Percentiles rank a stretch among this genome's conserved stretches.
These are phyloP conservation scores for Moricandia arvensis DNA, from an alignment of 345 rosid genomes.

Conservation along the genomic window DNA sequence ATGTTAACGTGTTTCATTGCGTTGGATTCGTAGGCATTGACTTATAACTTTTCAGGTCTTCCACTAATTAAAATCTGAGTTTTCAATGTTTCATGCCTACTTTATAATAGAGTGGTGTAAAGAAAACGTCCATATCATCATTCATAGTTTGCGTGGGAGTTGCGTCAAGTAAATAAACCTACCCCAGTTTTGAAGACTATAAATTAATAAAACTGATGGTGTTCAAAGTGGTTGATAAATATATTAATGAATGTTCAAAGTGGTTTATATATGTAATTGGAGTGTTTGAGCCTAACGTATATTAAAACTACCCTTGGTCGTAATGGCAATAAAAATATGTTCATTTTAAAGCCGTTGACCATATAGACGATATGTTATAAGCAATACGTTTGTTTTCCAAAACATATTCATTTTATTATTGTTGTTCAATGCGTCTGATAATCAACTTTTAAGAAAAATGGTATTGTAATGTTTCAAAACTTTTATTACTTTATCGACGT, in stretches of 20 bases:
- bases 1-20: constrained; percentile 22
- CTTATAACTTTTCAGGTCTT: constrained; percentile 13
- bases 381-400: background rate
- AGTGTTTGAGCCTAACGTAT: background rate
- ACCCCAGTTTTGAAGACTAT: background rate
- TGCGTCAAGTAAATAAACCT: background rate
- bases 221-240: background rate
- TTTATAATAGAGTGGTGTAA: constrained; percentile 14
- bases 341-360: background rate
- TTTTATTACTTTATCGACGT: background rate
- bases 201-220: background rate
- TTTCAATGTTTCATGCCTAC: constrained; percentile 9
- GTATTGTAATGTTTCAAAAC: background rate
- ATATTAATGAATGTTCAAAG: background rate
- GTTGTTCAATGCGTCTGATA: background rate
- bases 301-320: background rate
- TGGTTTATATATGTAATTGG: background rate
- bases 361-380: background rate
- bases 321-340: background rate
- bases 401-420: background rate
- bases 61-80: constrained; percentile 8
- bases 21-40: constrained; percentile 14
- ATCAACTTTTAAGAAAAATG: background rate
- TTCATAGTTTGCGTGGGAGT: background rate
- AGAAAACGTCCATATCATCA: background rate